Conservation (phyloP, 805 yeast genomes). For the Metschnikowia shivogae region DNA sequence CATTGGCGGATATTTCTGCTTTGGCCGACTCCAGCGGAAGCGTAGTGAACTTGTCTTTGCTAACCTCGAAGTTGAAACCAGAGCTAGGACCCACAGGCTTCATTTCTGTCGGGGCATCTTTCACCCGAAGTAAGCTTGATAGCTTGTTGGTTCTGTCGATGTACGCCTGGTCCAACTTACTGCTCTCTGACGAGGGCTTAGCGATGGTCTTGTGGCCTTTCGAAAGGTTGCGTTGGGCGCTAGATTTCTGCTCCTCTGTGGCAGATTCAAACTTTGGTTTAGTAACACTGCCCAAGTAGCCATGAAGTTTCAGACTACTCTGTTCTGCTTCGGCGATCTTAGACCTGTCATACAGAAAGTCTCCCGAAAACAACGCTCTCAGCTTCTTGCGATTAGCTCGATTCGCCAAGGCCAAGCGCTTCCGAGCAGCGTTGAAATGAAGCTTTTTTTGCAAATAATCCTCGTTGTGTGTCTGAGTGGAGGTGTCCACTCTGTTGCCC, state of each 20-base stretch:
- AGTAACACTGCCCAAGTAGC: constrained; percentile 32
- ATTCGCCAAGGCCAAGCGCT: constrained; percentile 14
- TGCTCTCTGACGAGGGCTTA: constrained; percentile 4
- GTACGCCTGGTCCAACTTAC: constrained; percentile 27
- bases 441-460: constrained; percentile 27
- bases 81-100: constrained; percentile 27
- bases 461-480: constrained; percentile 39
- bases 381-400: constrained; percentile 13
- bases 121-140: constrained; percentile 30
- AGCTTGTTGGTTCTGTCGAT: constrained; percentile 22
- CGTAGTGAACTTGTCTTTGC: constrained; percentile 24
- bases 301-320: constrained; percentile 18
- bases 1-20: background rate
- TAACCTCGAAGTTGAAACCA: constrained; percentile 35
- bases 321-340: constrained; percentile 12
- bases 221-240: background rate
- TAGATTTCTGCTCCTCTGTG: background rate
- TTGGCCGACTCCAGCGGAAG: constrained; percentile 13
- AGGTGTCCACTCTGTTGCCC: constrained; percentile 33
- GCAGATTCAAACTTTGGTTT: constrained; percentile 26
- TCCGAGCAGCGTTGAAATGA: constrained; percentile 22
- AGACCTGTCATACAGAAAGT: constrained; percentile 31
- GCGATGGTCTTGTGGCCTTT: background rate
- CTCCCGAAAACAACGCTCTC: constrained; percentile 31
- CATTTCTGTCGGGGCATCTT: constrained; percentile 15